Evolutionary conservation across 192 early-diverging fungal genomes (phyloP), one percentile per base, ranked within the genome.

Genomic region (Linnemannia exigua): DNA sequence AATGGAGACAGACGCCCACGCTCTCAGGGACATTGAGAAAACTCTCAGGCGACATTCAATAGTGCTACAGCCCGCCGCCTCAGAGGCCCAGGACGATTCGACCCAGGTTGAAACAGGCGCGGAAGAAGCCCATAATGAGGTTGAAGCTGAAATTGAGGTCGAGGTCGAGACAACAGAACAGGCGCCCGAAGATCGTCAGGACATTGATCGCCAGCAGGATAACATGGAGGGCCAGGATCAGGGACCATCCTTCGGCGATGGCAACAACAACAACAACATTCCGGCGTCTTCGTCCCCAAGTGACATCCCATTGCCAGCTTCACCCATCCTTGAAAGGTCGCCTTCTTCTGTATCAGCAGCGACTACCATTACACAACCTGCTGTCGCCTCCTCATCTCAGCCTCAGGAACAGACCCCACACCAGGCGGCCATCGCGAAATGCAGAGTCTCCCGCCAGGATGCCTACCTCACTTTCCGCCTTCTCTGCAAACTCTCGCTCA

Each of bases 401-500:
- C 58, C 74, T 67, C 82, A 74, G 31, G 79, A 87, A n/a, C 74
- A 31, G 11, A 77, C 78, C 0, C 75, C 81, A 46, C 82, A 66
- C 31, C 75, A 86, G 61, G 70, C 58, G 35, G 75, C 75, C 28
- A 38, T 79, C 48, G 68, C 79, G 12, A 74, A 76, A 1, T 87
- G 80, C 70, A 54, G 80, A 31, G 58, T 80, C 16, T 82, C 87
- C 73, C 37, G 88, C 77, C 87, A 89, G 80, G 88, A 89, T 73
- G 79, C 84, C 9, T 89, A 89, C 69, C 68, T 89, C 36, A 86
- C 87, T 1, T 88, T 89, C 81, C 81, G 87, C 0, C 79, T 89
- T 36, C 84, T 89, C 52, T 89, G 86, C 84, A 76, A 77, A 68
- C 80, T 88, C 19, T 89, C 88, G 25, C 80, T 89, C 67, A 52